A percentile compares a stretch with the other conserved stretches of the same genome.
These are phyloP conservation scores for Ustulina deusta DNA, from an alignment of 2,329 filamentous ascomycete species.

Conservation along the genomic window DNA sequence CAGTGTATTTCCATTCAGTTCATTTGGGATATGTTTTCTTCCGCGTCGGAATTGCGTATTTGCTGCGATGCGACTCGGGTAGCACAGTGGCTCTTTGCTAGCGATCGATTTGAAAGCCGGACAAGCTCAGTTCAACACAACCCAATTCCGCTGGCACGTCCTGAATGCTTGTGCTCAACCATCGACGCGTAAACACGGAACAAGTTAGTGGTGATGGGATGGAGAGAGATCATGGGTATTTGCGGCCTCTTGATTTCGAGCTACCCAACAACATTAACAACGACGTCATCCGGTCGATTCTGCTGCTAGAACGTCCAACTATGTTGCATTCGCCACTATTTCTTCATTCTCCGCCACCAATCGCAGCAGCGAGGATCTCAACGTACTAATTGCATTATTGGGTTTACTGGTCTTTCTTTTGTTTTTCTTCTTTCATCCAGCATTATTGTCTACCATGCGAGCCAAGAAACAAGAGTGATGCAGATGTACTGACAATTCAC, in stretches of 20 bases:
- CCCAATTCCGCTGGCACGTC: background rate
- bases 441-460: background rate
- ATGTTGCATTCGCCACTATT: too few species aligned
- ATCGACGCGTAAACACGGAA: background rate
- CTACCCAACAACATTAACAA: too few species aligned
- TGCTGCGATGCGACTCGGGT: background rate
- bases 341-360: too few species aligned
- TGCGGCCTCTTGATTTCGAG: too few species aligned
- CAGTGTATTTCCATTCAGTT: background rate
- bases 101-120: too few species aligned
- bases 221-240: too few species aligned
- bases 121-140: too few species aligned
- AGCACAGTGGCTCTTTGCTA: background rate
- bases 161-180: background rate
- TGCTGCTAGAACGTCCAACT: too few species aligned
- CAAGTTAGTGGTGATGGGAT: background rate
- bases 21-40: background rate
- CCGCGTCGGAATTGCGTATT: background rate
- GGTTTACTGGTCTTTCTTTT: background rate
- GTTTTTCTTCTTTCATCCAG: background rate
- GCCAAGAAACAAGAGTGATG: background rate
- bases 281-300: too few species aligned
- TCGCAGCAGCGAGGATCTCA: background rate
- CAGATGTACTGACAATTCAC: constrained; percentile 16
- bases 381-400: background rate